Evolutionary conservation across 2,329 filamentous ascomycete species (phyloP).

Genomic region (Tricladium varicosporioides): DNA sequence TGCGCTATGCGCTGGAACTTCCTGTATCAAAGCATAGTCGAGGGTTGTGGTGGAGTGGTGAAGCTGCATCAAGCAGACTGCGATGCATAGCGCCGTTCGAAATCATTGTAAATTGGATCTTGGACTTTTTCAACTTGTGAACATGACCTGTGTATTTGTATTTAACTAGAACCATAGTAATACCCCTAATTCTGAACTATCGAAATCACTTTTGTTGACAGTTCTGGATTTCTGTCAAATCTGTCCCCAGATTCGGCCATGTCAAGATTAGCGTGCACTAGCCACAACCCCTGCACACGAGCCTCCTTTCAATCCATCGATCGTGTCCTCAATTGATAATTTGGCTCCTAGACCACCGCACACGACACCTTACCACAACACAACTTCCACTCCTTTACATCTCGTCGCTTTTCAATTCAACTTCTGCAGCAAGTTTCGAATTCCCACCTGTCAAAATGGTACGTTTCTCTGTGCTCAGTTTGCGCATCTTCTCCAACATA

Average conservation of each 20-base stretch:
- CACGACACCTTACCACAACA: slow-evolving; percentile 1
- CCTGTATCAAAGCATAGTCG: slow-evolving; percentile 28
- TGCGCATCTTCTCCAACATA: background rate
- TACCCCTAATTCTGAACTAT: background rate
- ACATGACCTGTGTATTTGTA: background rate
- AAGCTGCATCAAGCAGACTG: slow-evolving; percentile 11
- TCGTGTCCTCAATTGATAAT: slow-evolving; percentile 29
- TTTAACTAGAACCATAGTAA: background rate
- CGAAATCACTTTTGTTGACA: too few relatives aligned
- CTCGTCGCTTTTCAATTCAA: slow-evolving; percentile 4
- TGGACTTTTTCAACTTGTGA: background rate
- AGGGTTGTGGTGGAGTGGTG: slow-evolving; percentile 16
- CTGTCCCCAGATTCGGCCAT: background rate
- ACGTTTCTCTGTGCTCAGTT: background rate
- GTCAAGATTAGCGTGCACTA: background rate
- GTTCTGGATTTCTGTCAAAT: too few relatives aligned
- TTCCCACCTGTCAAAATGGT: slow-evolving; percentile 18
- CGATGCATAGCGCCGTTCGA: slow-evolving; percentile 16
- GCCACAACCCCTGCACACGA: slow-evolving; percentile 9
- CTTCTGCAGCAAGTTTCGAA: background rate
- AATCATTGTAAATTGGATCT: background rate
- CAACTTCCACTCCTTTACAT: slow-evolving; percentile 11
- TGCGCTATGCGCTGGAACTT: slow-evolving; percentile 23
- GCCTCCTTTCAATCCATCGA: slow-evolving; percentile 24
- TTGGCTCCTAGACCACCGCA: slow-evolving; percentile 8